A percentile compares a stretch with the other conserved stretches of the same genome.
phyloP scores from a whole-genome alignment of 768 basidiomycete species.

The Nevesoporus exiguus region DNA sequence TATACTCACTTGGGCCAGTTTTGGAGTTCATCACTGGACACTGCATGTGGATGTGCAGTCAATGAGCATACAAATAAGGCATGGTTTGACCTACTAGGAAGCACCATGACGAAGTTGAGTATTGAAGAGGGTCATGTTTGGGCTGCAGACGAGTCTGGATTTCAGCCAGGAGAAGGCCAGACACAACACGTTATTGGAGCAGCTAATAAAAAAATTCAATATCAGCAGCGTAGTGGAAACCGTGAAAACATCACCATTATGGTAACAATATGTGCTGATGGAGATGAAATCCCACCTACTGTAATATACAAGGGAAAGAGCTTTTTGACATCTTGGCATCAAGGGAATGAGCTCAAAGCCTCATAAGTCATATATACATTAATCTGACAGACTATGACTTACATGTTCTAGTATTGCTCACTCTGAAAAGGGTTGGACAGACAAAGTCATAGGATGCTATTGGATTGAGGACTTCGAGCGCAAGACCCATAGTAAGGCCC shows the following conservation, averaged over 20 bases:
- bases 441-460: conserved; percentile 23
- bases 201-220: conserved; percentile 2
- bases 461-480: too few relatives aligned
- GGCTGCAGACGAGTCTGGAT: conserved; percentile 18
- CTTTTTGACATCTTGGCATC: conserved; percentile 25
- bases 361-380: conserved; percentile 19
- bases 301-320: too few relatives aligned
- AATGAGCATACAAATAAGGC: too few relatives aligned
- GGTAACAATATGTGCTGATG: too few relatives aligned
- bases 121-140: background rate
- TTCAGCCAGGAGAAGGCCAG: conserved; percentile 8
- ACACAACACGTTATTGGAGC: conserved; percentile 4
- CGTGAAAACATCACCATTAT: too few relatives aligned
- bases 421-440: conserved; percentile 28
- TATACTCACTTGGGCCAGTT: too few relatives aligned
- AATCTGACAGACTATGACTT: too few relatives aligned
- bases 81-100: too few relatives aligned
- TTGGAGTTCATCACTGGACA: background rate
- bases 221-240: too few relatives aligned
- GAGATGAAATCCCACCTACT: conserved; percentile 34
- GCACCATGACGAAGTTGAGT: too few relatives aligned
- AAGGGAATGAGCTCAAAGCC: conserved; percentile 18
- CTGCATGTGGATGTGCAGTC: too few relatives aligned
- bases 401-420: background rate
- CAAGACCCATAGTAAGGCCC: too few relatives aligned